phyloP scores from a whole-genome alignment of 768 basidiomycete species.

The Albatrellus ellisii region DNA sequence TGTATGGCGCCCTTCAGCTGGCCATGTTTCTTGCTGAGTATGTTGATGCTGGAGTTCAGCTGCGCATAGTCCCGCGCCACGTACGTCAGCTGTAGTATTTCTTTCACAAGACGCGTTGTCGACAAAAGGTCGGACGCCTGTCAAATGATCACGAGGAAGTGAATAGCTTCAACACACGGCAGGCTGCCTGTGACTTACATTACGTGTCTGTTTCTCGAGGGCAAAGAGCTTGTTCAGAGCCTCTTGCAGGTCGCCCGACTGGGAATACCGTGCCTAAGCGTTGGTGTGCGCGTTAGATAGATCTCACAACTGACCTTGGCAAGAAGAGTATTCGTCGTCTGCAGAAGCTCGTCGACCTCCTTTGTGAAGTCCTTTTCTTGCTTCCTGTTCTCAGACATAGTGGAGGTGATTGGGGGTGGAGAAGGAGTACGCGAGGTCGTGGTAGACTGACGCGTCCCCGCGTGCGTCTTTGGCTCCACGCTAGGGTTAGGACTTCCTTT shows the following conservation, averaged over 20 bases:
- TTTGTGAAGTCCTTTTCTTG: conserved; percentile 79
- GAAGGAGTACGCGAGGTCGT: conserved; percentile 1
- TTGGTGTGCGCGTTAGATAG: not conserved
- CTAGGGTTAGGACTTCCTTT: conserved; percentile 12
- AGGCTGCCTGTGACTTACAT: conserved; percentile 36
- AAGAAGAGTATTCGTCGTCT: conserved; percentile 48
- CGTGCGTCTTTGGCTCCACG: conserved; percentile 4
- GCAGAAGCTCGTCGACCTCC: conserved; percentile 68
- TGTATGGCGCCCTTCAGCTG: conserved; percentile 87
- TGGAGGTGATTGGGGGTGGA: conserved; percentile 25
- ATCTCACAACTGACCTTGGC: conserved; percentile 55
- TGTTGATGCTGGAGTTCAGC: conserved; percentile 53
- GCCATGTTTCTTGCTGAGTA: conserved; percentile 91
- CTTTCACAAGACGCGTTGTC: conserved; percentile 76
- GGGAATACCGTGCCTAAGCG: conserved; percentile 4
- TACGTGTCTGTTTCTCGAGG: conserved; percentile 94
- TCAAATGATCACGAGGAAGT: not conserved
- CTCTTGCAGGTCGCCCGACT: conserved; percentile 77
- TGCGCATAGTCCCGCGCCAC: conserved; percentile 54
- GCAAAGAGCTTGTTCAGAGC: conserved; percentile 80
- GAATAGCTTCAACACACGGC: conserved; percentile 1
- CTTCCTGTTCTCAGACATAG: conserved; percentile 69
- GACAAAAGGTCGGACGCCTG: conserved; percentile 89
- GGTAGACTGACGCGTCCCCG: conserved; percentile 22
- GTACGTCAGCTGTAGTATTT: conserved; percentile 60